phyloP scores from a whole-genome alignment of 768 basidiomycete species.

The Xanthoconium stramineum region DNA sequence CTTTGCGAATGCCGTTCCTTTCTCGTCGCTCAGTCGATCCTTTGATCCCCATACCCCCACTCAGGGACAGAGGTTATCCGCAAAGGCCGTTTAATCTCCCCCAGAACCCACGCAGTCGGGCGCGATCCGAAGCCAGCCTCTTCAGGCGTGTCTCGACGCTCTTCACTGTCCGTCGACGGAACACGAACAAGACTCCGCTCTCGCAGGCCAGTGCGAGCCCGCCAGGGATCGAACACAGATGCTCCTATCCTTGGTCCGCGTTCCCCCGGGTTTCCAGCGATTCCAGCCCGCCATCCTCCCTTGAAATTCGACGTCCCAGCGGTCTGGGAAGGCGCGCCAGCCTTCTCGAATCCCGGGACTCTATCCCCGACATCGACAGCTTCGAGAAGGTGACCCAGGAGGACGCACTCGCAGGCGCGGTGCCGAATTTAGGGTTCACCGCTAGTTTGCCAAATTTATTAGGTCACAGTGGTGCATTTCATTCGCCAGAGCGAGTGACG shows the following conservation, averaged over 20 bases:
- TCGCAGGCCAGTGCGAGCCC: slow-evolving; percentile 3
- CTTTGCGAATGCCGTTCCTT: slow-evolving; percentile 26
- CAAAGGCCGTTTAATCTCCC: slow-evolving; percentile 1
- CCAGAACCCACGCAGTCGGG: slow-evolving; percentile 17
- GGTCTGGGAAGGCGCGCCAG: slow-evolving; percentile 32
- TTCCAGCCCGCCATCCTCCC: slow-evolving; percentile 22
- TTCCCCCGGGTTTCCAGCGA: slow-evolving; percentile 25
- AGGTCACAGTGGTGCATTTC: slow-evolving; percentile 5
- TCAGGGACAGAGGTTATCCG: slow-evolving; percentile 2
- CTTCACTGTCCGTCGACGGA: slow-evolving; percentile 24
- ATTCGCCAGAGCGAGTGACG: background rate
- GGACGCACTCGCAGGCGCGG: background rate
- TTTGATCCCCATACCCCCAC: background rate
- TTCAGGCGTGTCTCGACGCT: slow-evolving; percentile 29
- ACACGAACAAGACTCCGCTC: slow-evolving; percentile 8
- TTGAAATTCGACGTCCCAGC: slow-evolving; percentile 32
- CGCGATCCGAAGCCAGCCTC: slow-evolving; percentile 26
- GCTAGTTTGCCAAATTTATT: slow-evolving; percentile 22
- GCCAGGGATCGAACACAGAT: slow-evolving; percentile 18
- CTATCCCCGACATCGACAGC: slow-evolving; percentile 9
- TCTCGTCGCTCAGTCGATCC: slow-evolving; percentile 29
- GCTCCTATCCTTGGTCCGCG: slow-evolving; percentile 5
- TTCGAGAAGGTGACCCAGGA: background rate
- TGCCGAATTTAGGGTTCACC: background rate
- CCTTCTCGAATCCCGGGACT: slow-evolving; percentile 17